phyloP scores from a whole-genome alignment of 768 basidiomycete species.

The Chalciporus pseudorubinellus region DNA sequence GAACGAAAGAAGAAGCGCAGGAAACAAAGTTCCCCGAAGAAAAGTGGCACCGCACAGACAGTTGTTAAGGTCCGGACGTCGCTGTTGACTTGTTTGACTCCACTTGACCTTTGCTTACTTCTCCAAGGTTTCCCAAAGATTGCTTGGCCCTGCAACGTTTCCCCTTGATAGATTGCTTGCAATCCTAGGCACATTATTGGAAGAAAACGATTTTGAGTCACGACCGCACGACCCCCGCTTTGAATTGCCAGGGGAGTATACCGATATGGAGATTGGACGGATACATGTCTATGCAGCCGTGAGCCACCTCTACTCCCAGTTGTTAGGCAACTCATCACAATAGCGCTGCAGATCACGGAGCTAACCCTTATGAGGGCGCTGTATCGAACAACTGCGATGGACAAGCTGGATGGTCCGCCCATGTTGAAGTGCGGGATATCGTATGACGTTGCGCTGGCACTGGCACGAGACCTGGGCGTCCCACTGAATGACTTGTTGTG shows the following conservation, averaged over 20 bases:
- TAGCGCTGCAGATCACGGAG: constrained; percentile 54
- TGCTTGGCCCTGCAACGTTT: constrained; percentile 76
- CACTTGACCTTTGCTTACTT: neutral
- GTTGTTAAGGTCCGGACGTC: constrained; percentile 42
- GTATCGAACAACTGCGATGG: constrained; percentile 58
- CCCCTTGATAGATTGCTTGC: constrained; percentile 78
- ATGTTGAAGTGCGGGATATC: constrained; percentile 74
- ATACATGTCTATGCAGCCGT: constrained; percentile 61
- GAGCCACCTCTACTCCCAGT: constrained; percentile 23
- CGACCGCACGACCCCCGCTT: constrained; percentile 47
- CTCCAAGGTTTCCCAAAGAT: constrained; percentile 65
- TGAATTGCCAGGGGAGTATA: constrained; percentile 62
- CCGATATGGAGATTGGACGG: constrained; percentile 68
- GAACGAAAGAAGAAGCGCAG: constrained; percentile 59
- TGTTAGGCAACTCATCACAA: neutral
- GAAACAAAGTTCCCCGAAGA: constrained; percentile 37
- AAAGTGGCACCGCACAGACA: constrained; percentile 36
- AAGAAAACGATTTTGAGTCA: constrained; percentile 60
- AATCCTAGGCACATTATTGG: constrained; percentile 72
- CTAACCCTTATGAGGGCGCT: constrained; percentile 63
- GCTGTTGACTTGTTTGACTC: neutral
- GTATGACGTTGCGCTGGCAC: constrained; percentile 48
- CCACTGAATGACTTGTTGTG: constrained; percentile 64
- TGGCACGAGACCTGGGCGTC: constrained; percentile 62
- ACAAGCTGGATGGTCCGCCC: constrained; percentile 67